These are phyloP conservation scores for Saccharomyces hybrid DNA, from an alignment of 1,139 yeast species.

Conservation along the genomic window DNA sequence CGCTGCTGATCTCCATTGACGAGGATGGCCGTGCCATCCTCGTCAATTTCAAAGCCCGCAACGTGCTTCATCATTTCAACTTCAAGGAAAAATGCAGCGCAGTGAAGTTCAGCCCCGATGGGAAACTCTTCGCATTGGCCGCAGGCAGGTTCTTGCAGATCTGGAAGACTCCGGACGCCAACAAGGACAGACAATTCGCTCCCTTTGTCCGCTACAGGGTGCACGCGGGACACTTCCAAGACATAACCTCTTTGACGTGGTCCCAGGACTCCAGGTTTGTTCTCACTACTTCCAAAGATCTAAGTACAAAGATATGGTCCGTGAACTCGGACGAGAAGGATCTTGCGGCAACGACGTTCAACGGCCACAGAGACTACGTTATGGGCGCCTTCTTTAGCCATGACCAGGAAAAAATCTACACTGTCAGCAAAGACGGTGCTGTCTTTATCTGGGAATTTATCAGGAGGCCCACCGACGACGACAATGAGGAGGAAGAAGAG, in stretches of 20 bases:
- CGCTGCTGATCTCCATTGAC: slow-evolving; percentile 79
- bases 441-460: slow-evolving; percentile 85
- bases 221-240: slow-evolving; percentile 89
- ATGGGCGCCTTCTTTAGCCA: slow-evolving; percentile 78
- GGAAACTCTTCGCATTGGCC: slow-evolving; percentile 79
- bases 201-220: slow-evolving; percentile 89
- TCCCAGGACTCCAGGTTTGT: slow-evolving; percentile 84
- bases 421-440: slow-evolving; percentile 93
- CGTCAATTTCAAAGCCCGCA: slow-evolving; percentile 74
- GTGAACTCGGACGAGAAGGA: slow-evolving; percentile 63
- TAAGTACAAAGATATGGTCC: slow-evolving; percentile 84
- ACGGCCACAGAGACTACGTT: slow-evolving; percentile 91
- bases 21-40: slow-evolving; percentile 89
- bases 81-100: slow-evolving; percentile 74
- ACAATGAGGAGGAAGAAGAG: slow-evolving; percentile 35
- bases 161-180: slow-evolving; percentile 82
- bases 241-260: slow-evolving; percentile 76
- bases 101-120: slow-evolving; percentile 82
- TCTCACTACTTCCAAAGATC: slow-evolving; percentile 79
- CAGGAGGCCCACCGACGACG: slow-evolving; percentile 40
- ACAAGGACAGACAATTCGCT: slow-evolving; percentile 80
- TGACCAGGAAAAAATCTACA: slow-evolving; percentile 81
- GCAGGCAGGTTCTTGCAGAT: slow-evolving; percentile 78
- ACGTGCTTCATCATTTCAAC: slow-evolving; percentile 92
- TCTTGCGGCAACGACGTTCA: slow-evolving; percentile 70